Conservation (phyloP, 345 rosid genomes). For the Eucalyptus decipiens region DNA sequence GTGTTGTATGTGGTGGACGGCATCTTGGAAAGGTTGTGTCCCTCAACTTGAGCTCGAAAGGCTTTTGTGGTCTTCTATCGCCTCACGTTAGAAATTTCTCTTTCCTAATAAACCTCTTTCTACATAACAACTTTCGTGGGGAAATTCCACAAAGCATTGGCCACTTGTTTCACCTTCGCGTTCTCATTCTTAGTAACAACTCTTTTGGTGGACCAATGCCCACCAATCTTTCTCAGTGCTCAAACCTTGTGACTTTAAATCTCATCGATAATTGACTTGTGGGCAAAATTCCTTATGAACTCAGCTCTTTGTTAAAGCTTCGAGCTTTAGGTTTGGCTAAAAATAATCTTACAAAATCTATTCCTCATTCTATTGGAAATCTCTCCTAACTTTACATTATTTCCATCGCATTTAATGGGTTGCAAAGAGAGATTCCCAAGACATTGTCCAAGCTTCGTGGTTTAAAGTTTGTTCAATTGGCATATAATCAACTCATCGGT, state of each 20-base stretch:
- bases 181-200: neutral
- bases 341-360: neutral
- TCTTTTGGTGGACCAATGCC: neutral
- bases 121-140: rapidly evolving
- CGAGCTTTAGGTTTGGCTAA: rapidly evolving
- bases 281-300: neutral
- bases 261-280: neutral
- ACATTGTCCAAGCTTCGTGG: no score
- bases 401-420: rapidly evolving
- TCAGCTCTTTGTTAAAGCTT: neutral
- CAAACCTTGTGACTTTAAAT: rapidly evolving
- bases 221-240: neutral
- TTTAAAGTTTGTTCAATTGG: neutral
- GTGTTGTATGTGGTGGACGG: no score
- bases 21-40: no score
- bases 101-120: no score
- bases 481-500: neutral
- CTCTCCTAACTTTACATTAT: neutral
- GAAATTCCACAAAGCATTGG: no score
- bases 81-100: no score
- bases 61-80: no score
- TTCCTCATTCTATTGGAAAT: neutral
- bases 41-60: no score
- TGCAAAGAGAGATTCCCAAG: no score
- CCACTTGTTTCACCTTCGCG: no score